A percentile compares a stretch with the other conserved stretches of the same genome.
phyloP scores from a whole-genome alignment of 257 asterid genomes.

The Linaria vulgaris region DNA sequence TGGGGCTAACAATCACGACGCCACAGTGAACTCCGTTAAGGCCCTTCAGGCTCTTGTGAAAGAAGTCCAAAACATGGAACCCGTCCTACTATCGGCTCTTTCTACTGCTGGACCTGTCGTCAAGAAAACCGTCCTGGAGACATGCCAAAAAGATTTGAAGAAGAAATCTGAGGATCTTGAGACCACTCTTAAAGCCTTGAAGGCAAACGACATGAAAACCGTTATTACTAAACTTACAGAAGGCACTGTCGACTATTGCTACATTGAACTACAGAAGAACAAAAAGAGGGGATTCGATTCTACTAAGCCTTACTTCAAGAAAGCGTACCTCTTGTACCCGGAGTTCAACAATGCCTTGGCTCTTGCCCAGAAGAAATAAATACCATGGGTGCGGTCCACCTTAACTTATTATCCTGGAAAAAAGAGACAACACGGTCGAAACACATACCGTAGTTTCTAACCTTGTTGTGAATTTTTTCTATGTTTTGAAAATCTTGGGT shows the following conservation, averaged over 20 bases:
- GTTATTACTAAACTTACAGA: slow-evolving; percentile 31
- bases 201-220: slow-evolving; percentile 27
- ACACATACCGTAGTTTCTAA: no score
- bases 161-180: slow-evolving; percentile 21
- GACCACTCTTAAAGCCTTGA: slow-evolving; percentile 21
- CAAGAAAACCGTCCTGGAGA: neutral
- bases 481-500: no score
- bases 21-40: slow-evolving; percentile 36
- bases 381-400: no score
- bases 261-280: slow-evolving; percentile 21
- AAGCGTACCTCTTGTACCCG: slow-evolving; percentile 5
- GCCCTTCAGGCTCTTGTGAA: slow-evolving; percentile 24
- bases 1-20: slow-evolving; percentile 33
- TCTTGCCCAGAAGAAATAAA: slow-evolving; percentile 19
- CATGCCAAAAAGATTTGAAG: slow-evolving; percentile 27
- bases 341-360: slow-evolving; percentile 37
- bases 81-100: slow-evolving; percentile 16
- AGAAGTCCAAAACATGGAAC: slow-evolving; percentile 2
- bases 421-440: no score
- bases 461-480: no score
- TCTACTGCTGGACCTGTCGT: neutral
- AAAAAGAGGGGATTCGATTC: no score
- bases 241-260: slow-evolving; percentile 25
- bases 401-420: no score
- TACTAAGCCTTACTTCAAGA: slow-evolving; percentile 11